Percentiles rank a stretch among this genome's conserved stretches.
phyloP scores from a whole-genome alignment of 2,329 filamentous ascomycete species.

The Fusarium poae region DNA sequence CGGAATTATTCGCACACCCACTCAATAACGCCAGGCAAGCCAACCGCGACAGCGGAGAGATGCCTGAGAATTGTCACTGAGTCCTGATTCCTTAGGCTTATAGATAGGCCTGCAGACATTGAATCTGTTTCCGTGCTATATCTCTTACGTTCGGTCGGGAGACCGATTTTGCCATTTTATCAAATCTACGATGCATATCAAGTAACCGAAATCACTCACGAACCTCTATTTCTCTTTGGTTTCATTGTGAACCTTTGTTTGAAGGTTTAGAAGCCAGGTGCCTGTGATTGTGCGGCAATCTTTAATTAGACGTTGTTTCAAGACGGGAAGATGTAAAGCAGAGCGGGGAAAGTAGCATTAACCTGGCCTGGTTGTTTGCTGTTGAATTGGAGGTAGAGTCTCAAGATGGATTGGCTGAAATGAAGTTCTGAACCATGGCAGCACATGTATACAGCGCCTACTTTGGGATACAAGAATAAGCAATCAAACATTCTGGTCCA shows the following conservation, averaged over 20 bases:
- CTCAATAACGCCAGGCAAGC: neutral
- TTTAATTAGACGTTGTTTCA: conserved; percentile 2
- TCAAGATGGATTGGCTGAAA: conserved; percentile 20
- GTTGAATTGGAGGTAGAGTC: conserved; percentile 21
- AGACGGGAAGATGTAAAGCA: conserved; percentile 16
- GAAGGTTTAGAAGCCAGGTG: neutral
- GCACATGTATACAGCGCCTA: neutral
- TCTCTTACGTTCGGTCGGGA: neutral
- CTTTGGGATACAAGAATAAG: neutral
- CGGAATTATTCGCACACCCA: conserved; percentile 48
- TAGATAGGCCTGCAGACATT: neutral
- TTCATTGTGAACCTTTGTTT: no score
- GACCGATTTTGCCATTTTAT: conserved; percentile 8
- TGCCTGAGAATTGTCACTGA: conserved; percentile 24
- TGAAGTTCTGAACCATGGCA: conserved; percentile 1
- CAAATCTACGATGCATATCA: neutral
- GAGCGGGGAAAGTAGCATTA: conserved; percentile 47
- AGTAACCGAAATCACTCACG: neutral
- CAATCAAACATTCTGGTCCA: neutral
- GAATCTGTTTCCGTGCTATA: neutral
- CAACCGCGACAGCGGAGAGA: conserved; percentile 20
- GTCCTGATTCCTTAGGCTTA: conserved; percentile 9
- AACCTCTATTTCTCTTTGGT: neutral
- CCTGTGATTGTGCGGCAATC: conserved; percentile 3
- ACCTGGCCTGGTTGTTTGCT: conserved; percentile 11